These are phyloP conservation scores for Cutaneotrichosporon cavernicola DNA, from an alignment of 1,284 basidiomycete species.

Conservation along the genomic window DNA sequence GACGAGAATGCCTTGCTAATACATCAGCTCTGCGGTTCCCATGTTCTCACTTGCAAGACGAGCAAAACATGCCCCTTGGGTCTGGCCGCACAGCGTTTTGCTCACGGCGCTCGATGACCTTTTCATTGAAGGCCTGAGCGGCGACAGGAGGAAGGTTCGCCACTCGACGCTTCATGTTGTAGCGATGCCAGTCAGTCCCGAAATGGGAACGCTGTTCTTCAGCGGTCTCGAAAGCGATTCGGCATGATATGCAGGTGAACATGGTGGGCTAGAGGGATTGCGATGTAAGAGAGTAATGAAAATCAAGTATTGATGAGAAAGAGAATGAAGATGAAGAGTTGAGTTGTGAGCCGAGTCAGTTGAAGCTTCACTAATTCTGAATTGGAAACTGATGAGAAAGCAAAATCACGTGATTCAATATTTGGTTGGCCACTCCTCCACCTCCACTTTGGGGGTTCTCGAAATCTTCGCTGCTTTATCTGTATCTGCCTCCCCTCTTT, in stretches of 20 bases:
- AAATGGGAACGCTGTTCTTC: constrained; percentile 90
- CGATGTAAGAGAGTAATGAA: neutral
- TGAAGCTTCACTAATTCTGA: neutral
- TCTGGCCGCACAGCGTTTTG: constrained; percentile 71
- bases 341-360: constrained; percentile 8
- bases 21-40: constrained; percentile 13
- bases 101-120: constrained; percentile 74
- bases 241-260: constrained; percentile 91
- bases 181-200: constrained; percentile 90
- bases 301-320: neutral
- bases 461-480: constrained; percentile 1
- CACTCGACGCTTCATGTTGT: constrained; percentile 97
- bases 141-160: constrained; percentile 86
- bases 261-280: constrained; percentile 25
- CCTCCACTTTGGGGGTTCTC: neutral
- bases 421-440: neutral
- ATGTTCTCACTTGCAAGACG: constrained; percentile 70
- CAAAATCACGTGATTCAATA: neutral
- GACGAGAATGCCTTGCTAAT: constrained; percentile 83
- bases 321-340: neutral
- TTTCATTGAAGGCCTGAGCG: constrained; percentile 77
- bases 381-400: neutral
- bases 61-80: constrained; percentile 66
- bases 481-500: neutral
- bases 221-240: constrained; percentile 80